A percentile compares a stretch with the other conserved stretches of the same genome.
Evolutionary conservation across 768 basidiomycete genomes (phyloP).

Genomic region (Cystobasidium ongulense): DNA sequence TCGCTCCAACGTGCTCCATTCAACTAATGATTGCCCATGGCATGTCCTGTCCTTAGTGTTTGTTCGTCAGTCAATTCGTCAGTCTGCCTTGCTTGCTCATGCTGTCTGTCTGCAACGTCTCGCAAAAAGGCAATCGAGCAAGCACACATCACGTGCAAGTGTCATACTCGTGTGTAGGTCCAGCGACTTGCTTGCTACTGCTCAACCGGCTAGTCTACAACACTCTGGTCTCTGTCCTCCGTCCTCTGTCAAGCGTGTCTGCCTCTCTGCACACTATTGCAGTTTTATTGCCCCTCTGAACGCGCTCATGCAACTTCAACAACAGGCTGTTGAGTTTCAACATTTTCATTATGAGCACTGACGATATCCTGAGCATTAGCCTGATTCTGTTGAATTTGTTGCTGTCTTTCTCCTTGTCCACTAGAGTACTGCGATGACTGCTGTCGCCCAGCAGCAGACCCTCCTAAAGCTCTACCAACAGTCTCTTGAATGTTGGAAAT

Average conservation of each 20-base stretch:
- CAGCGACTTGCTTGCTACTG: neutral
- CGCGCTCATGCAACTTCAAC: constrained; percentile 1
- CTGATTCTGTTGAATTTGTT: constrained; percentile 15
- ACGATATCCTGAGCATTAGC: constrained; percentile 12
- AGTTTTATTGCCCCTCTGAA: neutral
- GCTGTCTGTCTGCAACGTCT: neutral
- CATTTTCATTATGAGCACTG: neutral
- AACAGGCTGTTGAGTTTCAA: constrained; percentile 1
- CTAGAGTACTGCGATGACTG: neutral
- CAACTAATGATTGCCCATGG: too few relatives aligned
- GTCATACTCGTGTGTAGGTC: too few relatives aligned
- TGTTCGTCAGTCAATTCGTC: neutral
- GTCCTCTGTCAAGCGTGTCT: neutral
- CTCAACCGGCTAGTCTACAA: neutral
- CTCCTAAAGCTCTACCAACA: constrained; percentile 19
- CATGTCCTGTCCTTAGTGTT: neutral
- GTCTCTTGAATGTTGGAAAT: constrained; percentile 20
- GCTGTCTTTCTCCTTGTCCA: too few relatives aligned
- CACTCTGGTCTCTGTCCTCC: too few relatives aligned
- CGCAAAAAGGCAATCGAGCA: neutral
- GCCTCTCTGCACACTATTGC: neutral
- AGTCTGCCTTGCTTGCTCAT: neutral
- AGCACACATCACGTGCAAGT: neutral
- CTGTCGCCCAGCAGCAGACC: neutral
- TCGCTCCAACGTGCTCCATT: too few relatives aligned